A percentile compares a stretch with the other conserved stretches of the same genome.
Evolutionary conservation across 306 rosid species (phyloP).

Genomic region (Lablab purpureus): DNA sequence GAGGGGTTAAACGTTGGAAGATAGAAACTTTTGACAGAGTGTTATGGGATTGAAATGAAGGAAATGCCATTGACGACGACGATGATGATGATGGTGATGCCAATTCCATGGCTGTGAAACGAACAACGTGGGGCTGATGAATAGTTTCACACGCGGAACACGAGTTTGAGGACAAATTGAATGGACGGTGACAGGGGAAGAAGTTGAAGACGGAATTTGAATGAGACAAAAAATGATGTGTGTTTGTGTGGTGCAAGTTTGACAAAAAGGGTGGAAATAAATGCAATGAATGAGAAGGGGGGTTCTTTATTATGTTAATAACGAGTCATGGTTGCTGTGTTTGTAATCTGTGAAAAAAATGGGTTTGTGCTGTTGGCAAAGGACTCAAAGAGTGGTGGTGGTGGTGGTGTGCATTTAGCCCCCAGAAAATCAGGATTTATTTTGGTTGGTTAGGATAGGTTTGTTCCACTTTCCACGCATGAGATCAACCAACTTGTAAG

Average conservation of each 20-base stretch:
- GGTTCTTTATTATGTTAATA: not conserved
- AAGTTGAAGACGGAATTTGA: slow-evolving; percentile 34
- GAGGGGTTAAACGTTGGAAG: slow-evolving; percentile 43
- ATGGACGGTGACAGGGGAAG: slow-evolving; percentile 11
- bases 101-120: slow-evolving; percentile 58
- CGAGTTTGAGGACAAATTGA: slow-evolving; percentile 28
- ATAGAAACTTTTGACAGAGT: slow-evolving; percentile 47
- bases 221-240: slow-evolving; percentile 30
- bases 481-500: slow-evolving; percentile 10
- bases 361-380: not conserved
- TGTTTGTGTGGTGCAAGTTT: slow-evolving; percentile 42
- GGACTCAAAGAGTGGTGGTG: not conserved
- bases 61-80: slow-evolving; percentile 50
- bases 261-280: slow-evolving; percentile 31
- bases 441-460: not conserved
- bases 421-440: slow-evolving; percentile 1
- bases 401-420: slow-evolving; percentile 19
- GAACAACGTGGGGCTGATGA: slow-evolving; percentile 15
- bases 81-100: slow-evolving; percentile 40
- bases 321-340: not conserved
- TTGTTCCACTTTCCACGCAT: slow-evolving; percentile 39
- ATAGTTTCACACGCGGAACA: slow-evolving; percentile 1
- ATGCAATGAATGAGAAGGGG: not conserved
- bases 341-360: not conserved
- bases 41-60: slow-evolving; percentile 49